Evolutionary conservation across 1,139 yeast species (phyloP).

Genomic region (Yamadazyma epiphylla): DNA sequence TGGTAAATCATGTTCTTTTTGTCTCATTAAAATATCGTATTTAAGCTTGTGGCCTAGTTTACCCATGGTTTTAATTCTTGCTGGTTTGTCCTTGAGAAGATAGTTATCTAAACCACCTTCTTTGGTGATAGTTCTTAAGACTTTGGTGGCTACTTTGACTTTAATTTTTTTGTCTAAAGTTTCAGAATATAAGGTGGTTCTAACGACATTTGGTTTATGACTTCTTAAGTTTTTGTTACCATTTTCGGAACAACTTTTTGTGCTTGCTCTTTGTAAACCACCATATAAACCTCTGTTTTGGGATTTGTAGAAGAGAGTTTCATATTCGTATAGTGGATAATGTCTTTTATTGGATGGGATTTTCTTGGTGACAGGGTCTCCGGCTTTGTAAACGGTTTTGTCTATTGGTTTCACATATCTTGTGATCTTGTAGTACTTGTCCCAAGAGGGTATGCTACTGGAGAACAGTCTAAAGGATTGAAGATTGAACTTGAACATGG

Average conservation of each 20-base stretch:
- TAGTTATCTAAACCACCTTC: conserved; percentile 95
- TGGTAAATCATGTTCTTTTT: conserved; percentile 27
- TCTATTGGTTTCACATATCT: conserved; percentile 38
- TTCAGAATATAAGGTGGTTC: conserved; percentile 80
- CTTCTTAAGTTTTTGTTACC: conserved; percentile 72
- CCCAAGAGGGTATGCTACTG: conserved; percentile 6
- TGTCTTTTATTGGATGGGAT: conserved; percentile 47
- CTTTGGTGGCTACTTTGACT: conserved; percentile 73
- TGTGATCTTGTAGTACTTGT: conserved; percentile 37
- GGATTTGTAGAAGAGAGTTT: conserved; percentile 72
- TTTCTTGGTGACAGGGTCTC: conserved; percentile 27
- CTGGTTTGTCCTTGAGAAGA: conserved; percentile 78
- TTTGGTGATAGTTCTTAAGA: conserved; percentile 77
- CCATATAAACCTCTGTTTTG: conserved; percentile 88
- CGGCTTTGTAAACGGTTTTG: conserved; percentile 30
- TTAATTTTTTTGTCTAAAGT: conserved; percentile 53
- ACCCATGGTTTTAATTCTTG: conserved; percentile 89
- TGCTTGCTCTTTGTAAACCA: conserved; percentile 75
- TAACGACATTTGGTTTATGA: conserved; percentile 80
- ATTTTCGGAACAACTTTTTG: conserved; percentile 73
- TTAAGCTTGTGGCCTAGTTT: conserved; percentile 88
- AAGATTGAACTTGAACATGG: background rate
- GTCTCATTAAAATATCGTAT: conserved; percentile 55
- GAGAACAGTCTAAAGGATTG: conserved; percentile 6
- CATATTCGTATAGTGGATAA: conserved; percentile 81